These are phyloP conservation scores for Sungouiozyma intestinalis DNA, from an alignment of 805 yeast genomes.

Conservation along the genomic window DNA sequence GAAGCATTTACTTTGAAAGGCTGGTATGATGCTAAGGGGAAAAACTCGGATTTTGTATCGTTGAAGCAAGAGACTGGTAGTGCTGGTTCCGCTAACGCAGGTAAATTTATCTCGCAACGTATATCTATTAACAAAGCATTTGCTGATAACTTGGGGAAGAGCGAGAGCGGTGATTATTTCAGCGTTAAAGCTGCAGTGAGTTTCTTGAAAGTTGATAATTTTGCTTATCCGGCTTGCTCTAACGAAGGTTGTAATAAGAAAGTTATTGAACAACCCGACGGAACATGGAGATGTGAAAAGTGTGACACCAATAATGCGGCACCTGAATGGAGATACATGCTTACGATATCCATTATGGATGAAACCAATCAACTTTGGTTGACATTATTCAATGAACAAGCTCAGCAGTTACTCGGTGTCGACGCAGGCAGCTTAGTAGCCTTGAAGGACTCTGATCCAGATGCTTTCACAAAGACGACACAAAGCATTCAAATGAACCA, in stretches of 20 bases:
- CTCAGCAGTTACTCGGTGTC: conserved; percentile 52
- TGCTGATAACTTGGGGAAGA: conserved; percentile 56
- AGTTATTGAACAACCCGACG: conserved; percentile 61
- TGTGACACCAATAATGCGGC: conserved; percentile 60
- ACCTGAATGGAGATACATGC: conserved; percentile 72
- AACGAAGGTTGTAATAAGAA: conserved; percentile 73
- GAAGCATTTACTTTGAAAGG: conserved; percentile 86
- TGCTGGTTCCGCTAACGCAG: conserved; percentile 23
- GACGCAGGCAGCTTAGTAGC: conserved; percentile 48
- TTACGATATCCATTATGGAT: conserved; percentile 72
- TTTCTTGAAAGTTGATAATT: conserved; percentile 60
- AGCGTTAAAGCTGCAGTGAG: conserved; percentile 63
- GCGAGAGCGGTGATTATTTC: conserved; percentile 74
- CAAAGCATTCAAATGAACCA: conserved; percentile 52
- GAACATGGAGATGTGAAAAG: conserved; percentile 87
- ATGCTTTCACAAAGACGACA: conserved; percentile 36
- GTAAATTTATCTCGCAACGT: conserved; percentile 42
- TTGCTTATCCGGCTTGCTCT: conserved; percentile 85
- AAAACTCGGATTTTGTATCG: conserved; percentile 47
- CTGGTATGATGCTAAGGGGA: conserved; percentile 85
- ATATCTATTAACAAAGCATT: conserved; percentile 58
- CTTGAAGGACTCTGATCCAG: conserved; percentile 37
- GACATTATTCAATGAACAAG: conserved; percentile 80
- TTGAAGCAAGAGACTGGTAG: conserved; percentile 44
- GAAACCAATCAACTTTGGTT: conserved; percentile 77